Evolutionary conservation across 2,329 filamentous ascomycete genomes (phyloP), one percentile per base, ranked within the genome.

Genomic region (Alternaria triticina): DNA sequence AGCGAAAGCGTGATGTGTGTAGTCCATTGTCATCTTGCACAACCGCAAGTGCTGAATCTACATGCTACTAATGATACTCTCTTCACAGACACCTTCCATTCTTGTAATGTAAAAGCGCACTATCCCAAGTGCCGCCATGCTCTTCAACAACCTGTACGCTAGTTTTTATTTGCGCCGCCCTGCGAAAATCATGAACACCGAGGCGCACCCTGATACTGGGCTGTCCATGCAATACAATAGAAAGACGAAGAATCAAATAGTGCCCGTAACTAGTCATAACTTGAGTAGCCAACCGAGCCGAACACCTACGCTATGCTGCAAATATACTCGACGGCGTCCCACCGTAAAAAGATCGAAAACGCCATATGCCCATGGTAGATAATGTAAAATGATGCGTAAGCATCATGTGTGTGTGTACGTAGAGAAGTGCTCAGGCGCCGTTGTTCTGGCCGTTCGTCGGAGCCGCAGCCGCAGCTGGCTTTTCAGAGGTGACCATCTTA

Each of bases 301-400:
- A 77, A 77, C 76, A 73, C 76, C 76, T 70, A 72, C 73, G 76
- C 76, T 78, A 78, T 77, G 75, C 76, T 67, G 69, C 61, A 67
- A 67, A 62, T 67, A 72, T 74, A 67, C 63, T 59, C 68, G 59
- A 59, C 66, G 59, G 55, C 63, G 51, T 64, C 58, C 69, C 67
- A 43, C 68, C 65, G 57, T 62, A 59, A 59, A 67, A 57, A 67
- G 61, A 68, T 67, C 50, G 57, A 70, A 70, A 71, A 74, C 68
- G 64, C 72, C 61, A 56, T 64, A 66, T 68, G 60, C 60, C 45
- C 20, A 58, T 63, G 58, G 27, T 68, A 65, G 40, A 66, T 57
- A 52, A 45, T 51, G 59, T 50, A 12, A 17, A 30, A 55, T 56
- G 52, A 63, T 62, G 58, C 13, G 13, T 11, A 7, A 51, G 44